Base-by-base conservation (phyloP, 2,329 filamentous ascomycete species). In the Monosporascus sp. region DNA sequence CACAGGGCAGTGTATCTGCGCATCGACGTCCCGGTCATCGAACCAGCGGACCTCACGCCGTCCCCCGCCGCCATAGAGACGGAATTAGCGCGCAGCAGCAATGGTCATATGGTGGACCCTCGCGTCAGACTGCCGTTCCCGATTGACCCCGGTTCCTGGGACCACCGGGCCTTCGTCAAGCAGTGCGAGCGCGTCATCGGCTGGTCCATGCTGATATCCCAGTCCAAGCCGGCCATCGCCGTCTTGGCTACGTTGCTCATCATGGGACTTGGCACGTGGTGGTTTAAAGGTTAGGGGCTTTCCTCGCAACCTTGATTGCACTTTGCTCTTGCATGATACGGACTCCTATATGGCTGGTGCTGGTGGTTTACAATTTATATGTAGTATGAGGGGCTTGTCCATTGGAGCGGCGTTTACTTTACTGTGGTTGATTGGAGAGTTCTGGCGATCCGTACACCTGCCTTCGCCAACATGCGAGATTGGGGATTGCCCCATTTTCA, bases 1-100 rank as follows among this genome's bases (percentile, higher is more conserved):
- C 94, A 99, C 71, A 83, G 90, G 31, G 81, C 91, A 6, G 94
- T 97, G 3, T 88, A 84, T 47, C 75, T 96, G 24, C 82, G 87
- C 4, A 76, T 85, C 7, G 74, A 75, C 0, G 78, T 97, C 17
- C 86, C 89, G 1, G 72, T 90, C 6, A 60, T 83, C 47, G 62
- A 68, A 11, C 68, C 69, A 2, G 63, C 67, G 9, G 69, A 72
- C 44, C 67, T 82, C 38, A 56, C 62, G 4, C 71, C 74, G 3
- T 64, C 70, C 6, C 36, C 54, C 5, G 48, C 53, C 41, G 51
- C 54, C 18, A 48, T 50, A 27, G 54, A 54, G 15, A 53, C 57
- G n/a, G 54, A 59, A 25, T 34, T 59, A 50, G 47, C n/a, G 54
- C 54, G 25, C 48, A 52, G 14, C 38, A 17, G 20, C 41, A 17